phyloP scores from a whole-genome alignment of 2,329 filamentous ascomycete genomes.

The Chaetomiaceae sp. region DNA sequence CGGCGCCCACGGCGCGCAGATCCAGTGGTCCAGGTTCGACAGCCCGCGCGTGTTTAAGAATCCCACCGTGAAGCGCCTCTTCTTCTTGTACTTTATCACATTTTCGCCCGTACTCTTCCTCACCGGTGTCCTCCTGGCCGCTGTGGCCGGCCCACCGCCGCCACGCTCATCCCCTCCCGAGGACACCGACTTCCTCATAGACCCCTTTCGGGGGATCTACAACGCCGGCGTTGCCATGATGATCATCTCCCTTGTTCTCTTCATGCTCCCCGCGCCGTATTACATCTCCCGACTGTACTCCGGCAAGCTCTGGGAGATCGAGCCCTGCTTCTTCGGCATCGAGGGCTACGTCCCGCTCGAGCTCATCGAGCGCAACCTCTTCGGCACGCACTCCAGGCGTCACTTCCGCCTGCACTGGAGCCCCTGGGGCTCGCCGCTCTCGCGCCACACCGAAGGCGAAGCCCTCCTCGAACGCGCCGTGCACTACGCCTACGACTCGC shows the following conservation, averaged over 20 bases:
- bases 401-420: slow-evolving; percentile 5
- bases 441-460: neutral
- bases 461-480: neutral
- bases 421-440: slow-evolving; percentile 6
- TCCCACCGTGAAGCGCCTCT: neutral
- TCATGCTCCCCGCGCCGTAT: slow-evolving; percentile 10
- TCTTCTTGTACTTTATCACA: neutral
- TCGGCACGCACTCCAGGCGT: neutral
- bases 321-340: slow-evolving; percentile 14
- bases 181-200: no score
- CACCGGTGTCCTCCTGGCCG: neutral
- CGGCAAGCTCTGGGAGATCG: slow-evolving; percentile 10
- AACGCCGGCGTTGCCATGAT: slow-evolving; percentile 27
- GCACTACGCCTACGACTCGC: neutral
- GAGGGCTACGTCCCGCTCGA: slow-evolving; percentile 13
- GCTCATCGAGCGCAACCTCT: slow-evolving; percentile 8
- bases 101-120: slow-evolving; percentile 9
- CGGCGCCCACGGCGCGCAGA: slow-evolving; percentile 27
- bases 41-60: slow-evolving; percentile 24
- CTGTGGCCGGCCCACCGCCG: neutral
- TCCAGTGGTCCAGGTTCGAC: slow-evolving; percentile 31
- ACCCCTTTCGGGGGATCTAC: slow-evolving; percentile 1
- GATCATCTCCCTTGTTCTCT: slow-evolving; percentile 11
- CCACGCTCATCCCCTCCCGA: no score
- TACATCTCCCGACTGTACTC: slow-evolving; percentile 21